phyloP scores from a whole-genome alignment of 2,329 filamentous ascomycete species.

The Cordyceps tenuipes region DNA sequence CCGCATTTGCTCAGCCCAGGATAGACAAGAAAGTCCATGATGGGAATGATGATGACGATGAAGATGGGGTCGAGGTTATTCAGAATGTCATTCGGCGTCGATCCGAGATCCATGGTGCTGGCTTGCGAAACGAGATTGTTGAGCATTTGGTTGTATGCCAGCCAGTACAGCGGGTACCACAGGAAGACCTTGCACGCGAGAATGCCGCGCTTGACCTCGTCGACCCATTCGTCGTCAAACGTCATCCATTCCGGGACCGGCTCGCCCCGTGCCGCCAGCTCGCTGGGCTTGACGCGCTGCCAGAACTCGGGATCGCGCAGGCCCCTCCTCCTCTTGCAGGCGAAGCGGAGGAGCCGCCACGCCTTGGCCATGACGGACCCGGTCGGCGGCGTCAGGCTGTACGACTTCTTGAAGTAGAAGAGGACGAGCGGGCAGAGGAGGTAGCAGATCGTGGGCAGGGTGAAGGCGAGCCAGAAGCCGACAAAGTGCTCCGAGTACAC shows the following conservation, averaged over 20 bases:
- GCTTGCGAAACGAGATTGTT: neutral
- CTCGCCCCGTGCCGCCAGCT: neutral
- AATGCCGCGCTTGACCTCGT: neutral
- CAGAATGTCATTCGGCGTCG: neutral
- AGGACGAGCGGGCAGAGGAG: neutral
- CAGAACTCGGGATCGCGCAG: neutral
- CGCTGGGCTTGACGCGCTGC: neutral
- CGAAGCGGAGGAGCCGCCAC: neutral
- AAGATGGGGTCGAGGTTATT: neutral
- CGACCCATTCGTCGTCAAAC: neutral
- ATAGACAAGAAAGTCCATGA: neutral
- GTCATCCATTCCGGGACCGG: neutral
- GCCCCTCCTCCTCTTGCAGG: neutral
- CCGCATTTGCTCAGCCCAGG: neutral
- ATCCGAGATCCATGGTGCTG: neutral
- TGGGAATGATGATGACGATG: neutral
- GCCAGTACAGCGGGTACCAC: neutral
- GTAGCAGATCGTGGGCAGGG: neutral
- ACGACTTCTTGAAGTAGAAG: neutral
- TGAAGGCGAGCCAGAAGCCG: neutral
- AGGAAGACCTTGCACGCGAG: neutral
- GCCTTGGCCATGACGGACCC: neutral
- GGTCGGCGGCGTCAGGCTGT: neutral
- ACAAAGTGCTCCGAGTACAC: neutral
- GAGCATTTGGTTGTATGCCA: neutral